These are phyloP conservation scores for Hypomyces perniciosus DNA, from an alignment of 2,329 filamentous ascomycete species.

Conservation along the genomic window DNA sequence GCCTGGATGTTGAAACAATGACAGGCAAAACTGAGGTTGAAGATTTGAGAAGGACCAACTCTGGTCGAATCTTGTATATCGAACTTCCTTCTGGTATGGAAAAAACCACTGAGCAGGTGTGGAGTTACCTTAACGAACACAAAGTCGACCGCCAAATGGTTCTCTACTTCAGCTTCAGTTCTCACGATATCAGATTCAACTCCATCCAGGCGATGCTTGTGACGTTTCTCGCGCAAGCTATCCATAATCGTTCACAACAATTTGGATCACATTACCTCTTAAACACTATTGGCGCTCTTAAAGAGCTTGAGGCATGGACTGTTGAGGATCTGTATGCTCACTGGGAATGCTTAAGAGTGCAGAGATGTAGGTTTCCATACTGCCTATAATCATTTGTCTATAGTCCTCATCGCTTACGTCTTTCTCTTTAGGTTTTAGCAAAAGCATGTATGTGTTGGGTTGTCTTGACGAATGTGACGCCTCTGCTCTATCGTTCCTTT, in stretches of 20 bases:
- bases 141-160: not conserved
- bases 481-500: not conserved
- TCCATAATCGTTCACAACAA: not conserved
- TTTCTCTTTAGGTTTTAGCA: not conserved
- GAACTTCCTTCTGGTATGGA: not conserved
- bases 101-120: not conserved
- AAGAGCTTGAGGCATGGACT: too few relatives aligned
- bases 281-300: not conserved
- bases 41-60: not conserved
- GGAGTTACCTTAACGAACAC: not conserved
- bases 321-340: too few relatives aligned
- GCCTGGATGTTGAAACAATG: not conserved
- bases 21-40: not conserved
- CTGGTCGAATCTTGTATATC: not conserved
- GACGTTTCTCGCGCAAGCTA: not conserved
- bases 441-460: not conserved
- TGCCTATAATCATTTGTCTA: too few relatives aligned
- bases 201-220: not conserved
- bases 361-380: too few relatives aligned
- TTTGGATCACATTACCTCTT: not conserved
- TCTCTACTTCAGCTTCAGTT: not conserved
- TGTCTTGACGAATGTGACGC: constrained; percentile 2
- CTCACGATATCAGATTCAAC: not conserved
- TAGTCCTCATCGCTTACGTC: not conserved
- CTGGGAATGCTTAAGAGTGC: too few relatives aligned